Base-by-base conservation (phyloP, 2,329 filamentous ascomycete genomes). In the Penicillium sp. region DNA sequence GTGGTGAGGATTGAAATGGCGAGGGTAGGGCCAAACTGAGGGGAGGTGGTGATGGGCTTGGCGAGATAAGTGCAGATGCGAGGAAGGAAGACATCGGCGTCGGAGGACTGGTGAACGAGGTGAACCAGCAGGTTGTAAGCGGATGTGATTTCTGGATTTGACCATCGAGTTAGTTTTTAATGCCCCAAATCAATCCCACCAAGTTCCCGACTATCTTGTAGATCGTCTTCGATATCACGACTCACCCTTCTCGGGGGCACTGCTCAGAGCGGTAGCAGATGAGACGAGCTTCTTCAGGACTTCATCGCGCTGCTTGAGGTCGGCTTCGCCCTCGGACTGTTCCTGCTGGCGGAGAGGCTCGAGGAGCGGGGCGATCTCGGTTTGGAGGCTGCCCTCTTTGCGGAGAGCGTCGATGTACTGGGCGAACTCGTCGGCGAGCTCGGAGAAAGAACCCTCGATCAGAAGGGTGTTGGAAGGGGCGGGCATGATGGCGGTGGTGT, bases 121-220 rank as follows among this genome's bases (percentile, higher is more conserved):
- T 97, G 91, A 71, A 97, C 88, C 74, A 99, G 88, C 66, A 97
- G 88, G 80, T 99, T 97, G 80, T 97, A 97, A 58, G 93, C 91
- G 56, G 93, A 89, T 57, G 91, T 92, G 75, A 97, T 94, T 77
- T 97, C 93, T 87, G 70, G 62, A 56, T 56, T 43, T 64, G 62
- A 72, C 63, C 73, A 64, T 54, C 54, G 42, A 51, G 57, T 61
- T 43, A 62, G 54, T 61, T 42, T 58, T 18, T 45, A 45, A 45
- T 58, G 27, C 36, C 22, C 43, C 21, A 10, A 52, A 57, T 22
- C 43, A 56, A 47, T 55, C 54, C 34, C 47, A 36, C 24, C 47
- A 44, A 58, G 32, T 54, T 29, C 48, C 45, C 29, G 54, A 56
- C 49, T 57, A 27, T 27, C 24, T 45, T 38, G 42, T 24, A 51